Conservation (phyloP, 2,329 filamentous ascomycete species). For the Tolypocladium endophyticum region DNA sequence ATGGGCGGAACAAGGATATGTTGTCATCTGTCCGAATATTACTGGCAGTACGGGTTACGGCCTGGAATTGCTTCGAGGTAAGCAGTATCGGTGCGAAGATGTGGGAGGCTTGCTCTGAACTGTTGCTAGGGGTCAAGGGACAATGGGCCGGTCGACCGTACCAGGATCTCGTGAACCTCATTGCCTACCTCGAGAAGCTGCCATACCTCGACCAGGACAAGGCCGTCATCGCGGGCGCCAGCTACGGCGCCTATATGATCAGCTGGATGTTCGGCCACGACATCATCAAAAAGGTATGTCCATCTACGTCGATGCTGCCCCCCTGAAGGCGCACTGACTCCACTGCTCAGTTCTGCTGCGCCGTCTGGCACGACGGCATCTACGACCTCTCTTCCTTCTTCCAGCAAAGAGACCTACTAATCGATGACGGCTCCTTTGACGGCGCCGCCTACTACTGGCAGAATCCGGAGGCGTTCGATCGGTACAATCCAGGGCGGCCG, state of each 20-base stretch:
- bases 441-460: conserved; percentile 33
- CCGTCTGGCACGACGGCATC: conserved; percentile 39
- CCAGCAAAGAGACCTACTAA: conserved; percentile 13
- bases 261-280: conserved; percentile 47
- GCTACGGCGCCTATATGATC: conserved; percentile 51
- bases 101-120: not conserved
- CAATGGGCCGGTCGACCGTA: conserved; percentile 45
- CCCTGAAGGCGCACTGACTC: not conserved
- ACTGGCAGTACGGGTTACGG: conserved; percentile 49
- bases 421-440: conserved; percentile 25
- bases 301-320: not conserved
- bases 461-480: conserved; percentile 33
- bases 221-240: conserved; percentile 40
- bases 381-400: conserved; percentile 20
- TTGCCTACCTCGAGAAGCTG: conserved; percentile 38
- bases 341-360: conserved; percentile 9
- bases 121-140: conserved; percentile 30
- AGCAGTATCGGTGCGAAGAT: not conserved
- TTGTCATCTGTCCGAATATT: conserved; percentile 48
- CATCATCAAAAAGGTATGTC: conserved; percentile 32
- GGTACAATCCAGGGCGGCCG: conserved; percentile 37
- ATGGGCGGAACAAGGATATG: conserved; percentile 51
- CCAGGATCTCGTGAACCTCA: conserved; percentile 42
- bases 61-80: conserved; percentile 21
- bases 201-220: conserved; percentile 43